Evolutionary conservation across 768 basidiomycete species (phyloP).

Genomic region (Pholiota molesta): DNA sequence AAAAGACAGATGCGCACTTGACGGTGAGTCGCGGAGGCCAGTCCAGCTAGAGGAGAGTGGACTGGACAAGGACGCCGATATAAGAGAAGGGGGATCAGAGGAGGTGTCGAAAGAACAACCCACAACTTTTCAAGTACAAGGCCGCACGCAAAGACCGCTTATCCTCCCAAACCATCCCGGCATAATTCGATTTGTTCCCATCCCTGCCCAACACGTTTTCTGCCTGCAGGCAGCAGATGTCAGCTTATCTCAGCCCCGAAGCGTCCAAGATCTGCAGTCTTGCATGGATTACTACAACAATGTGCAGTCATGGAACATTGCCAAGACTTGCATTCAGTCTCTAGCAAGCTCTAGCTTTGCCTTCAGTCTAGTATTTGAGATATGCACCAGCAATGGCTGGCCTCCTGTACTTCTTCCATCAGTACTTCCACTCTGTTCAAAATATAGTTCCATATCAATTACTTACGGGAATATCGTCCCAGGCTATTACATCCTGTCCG

Average conservation of each 20-base stretch:
- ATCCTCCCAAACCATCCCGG: slow-evolving; percentile 48
- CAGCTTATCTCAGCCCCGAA: slow-evolving; percentile 15
- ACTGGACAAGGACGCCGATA: slow-evolving; percentile 35
- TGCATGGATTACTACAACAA: not conserved
- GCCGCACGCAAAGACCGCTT: slow-evolving; percentile 55
- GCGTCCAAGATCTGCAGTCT: slow-evolving; percentile 5
- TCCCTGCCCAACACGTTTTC: slow-evolving; percentile 65
- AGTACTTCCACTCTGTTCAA: not conserved
- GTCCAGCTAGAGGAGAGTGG: slow-evolving; percentile 35
- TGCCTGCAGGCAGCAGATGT: slow-evolving; percentile 77
- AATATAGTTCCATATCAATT: not conserved
- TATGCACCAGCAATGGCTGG: not conserved
- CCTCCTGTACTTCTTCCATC: not conserved
- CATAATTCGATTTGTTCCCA: slow-evolving; percentile 42
- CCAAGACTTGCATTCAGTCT: not conserved
- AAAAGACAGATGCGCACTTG: slow-evolving; percentile 40
- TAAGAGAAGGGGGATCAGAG: slow-evolving; percentile 32
- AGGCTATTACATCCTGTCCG: slow-evolving; percentile 11
- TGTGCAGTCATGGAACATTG: not conserved
- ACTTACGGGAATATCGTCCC: slow-evolving; percentile 10
- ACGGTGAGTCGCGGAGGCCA: slow-evolving; percentile 33
- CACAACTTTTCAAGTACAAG: slow-evolving; percentile 55
- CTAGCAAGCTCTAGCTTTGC: not conserved
- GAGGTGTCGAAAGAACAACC: slow-evolving; percentile 48
- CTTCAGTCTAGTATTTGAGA: not conserved